phyloP scores from a whole-genome alignment of 192 early-diverging fungal genomes.

The Coemansia sp. region DNA sequence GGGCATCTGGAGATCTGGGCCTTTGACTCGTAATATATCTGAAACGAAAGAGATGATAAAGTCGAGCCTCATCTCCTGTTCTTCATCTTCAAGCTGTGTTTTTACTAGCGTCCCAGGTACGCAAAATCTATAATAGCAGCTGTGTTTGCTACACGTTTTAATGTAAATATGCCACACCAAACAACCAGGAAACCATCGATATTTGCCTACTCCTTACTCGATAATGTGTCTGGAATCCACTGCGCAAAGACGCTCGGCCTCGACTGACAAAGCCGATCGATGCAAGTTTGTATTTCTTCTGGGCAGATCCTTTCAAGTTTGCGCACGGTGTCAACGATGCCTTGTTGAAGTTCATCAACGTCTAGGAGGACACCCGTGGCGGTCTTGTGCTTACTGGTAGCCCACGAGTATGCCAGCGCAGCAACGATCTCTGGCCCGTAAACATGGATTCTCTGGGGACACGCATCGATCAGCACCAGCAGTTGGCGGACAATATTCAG shows the following conservation, averaged over 20 bases:
- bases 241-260: constrained; percentile 8
- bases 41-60: not conserved
- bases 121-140: no score
- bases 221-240: not conserved
- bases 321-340: not conserved
- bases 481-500: constrained; percentile 21
- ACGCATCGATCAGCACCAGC: constrained; percentile 16
- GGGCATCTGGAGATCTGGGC: no score
- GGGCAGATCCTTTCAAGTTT: not conserved
- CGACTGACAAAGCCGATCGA: constrained; percentile 7
- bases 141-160: no score
- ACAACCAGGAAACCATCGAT: no score
- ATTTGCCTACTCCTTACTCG: not conserved
- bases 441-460: constrained; percentile 19
- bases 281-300: not conserved
- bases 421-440: constrained; percentile 29
- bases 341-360: not conserved
- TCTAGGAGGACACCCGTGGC: not conserved
- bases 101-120: no score
- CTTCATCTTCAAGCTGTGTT: no score
- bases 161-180: no score
- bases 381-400: not conserved
- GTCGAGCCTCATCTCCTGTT: no score
- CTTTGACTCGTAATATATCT: no score
- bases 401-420: constrained; percentile 43